phyloP scores from a whole-genome alignment of 2,329 filamentous ascomycete genomes.

The Parastagonospora avenae region DNA sequence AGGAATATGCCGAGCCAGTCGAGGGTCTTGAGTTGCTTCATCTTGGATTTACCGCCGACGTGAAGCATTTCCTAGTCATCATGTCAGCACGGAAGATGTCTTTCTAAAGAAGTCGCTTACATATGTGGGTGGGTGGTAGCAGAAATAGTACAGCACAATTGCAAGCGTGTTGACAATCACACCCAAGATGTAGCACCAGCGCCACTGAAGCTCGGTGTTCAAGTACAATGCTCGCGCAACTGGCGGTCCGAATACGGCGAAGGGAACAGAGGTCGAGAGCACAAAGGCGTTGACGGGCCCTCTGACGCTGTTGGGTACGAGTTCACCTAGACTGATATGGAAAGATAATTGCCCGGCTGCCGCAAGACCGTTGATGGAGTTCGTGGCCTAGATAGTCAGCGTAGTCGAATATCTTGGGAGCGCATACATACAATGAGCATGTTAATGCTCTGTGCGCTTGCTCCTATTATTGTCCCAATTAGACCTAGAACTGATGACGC shows the following conservation, averaged over 20 bases:
- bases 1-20: constrained; percentile 56
- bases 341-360: constrained; percentile 48
- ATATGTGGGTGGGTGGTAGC: constrained; percentile 44
- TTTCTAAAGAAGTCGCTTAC: constrained; percentile 13
- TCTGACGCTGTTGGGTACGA: constrained; percentile 41
- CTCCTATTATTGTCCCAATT: constrained; percentile 45
- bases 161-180: constrained; percentile 38
- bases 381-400: constrained; percentile 25
- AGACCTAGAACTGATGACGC: constrained; percentile 39
- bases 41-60: constrained; percentile 39
- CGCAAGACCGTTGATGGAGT: constrained; percentile 45
- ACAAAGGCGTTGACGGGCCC: constrained; percentile 45
- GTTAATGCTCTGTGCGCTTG: constrained; percentile 40
- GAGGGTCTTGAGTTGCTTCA: constrained; percentile 45
- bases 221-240: constrained; percentile 37
- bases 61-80: constrained; percentile 39
- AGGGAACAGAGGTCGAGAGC: constrained; percentile 34
- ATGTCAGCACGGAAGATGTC: neutral
- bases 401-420: neutral
- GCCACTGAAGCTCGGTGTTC: constrained; percentile 38
- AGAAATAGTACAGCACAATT: constrained; percentile 40
- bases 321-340: constrained; percentile 45
- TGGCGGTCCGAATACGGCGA: constrained; percentile 39
- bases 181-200: constrained; percentile 40
- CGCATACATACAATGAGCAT: constrained; percentile 31